Base-by-base conservation (phyloP, 768 basidiomycete species). In the Mycena indigotica region DNA sequence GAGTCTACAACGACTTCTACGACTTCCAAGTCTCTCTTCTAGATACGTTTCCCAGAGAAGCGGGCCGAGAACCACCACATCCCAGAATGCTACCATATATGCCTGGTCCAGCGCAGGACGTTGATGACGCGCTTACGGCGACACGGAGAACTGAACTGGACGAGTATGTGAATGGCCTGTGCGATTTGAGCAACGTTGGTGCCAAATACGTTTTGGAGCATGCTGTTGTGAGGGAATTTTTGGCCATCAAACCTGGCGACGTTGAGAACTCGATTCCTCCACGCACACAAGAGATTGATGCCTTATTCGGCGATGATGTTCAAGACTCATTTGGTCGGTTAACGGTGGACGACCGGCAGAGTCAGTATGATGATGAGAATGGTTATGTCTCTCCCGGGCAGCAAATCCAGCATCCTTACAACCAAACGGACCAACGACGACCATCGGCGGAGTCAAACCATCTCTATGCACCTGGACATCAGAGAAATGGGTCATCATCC, bases 1-100 rank as follows among this genome's bases (percentile, higher is more conserved):
- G 97, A 50, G 87, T 92, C 24, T 99, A 99, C 79, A 91, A 95
- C 66, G 96, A 99, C 72, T 99, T 99, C 72, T 98, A 96, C 75
- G 92, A 95, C 66, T 98, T 98, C 73, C 97, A 99, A 69, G 89
- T 97, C 55, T 78, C 84, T 4, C 83, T 99, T 23, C 84, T 98
- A 60, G 84, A 94, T 45, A 80, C 82, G 0, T 98, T 95, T 73
- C 95, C 95, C 5, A 82, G 82, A 44, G 97, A 99, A 75, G 97
- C 94, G 15, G 97, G 97, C 21, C 84, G 91, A 16, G 74, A 86
- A 30, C 77, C 83, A 10, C 79, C 80, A 26, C 76, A 84, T 60
- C 79, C 80, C 8, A 83, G 97, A 30, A 89, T 96, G 50, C 77
- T 99, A 25, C 97, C 97, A 1, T 98, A 86, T 73, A 99, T 99